Conservation (phyloP, 257 asterid genomes). For the Paulownia fortunei region DNA sequence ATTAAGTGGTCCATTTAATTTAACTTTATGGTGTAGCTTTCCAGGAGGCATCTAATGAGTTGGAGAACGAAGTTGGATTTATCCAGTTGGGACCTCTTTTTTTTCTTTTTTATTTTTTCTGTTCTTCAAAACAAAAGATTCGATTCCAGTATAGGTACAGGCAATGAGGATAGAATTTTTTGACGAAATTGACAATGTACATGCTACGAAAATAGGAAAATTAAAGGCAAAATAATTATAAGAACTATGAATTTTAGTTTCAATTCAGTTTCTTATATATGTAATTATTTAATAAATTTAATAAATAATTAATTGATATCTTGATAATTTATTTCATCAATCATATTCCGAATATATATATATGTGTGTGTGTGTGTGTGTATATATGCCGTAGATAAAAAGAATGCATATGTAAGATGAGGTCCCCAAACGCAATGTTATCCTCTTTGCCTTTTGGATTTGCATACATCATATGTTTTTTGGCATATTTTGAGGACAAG, state of each 20-base stretch:
- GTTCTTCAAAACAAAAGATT: constrained; percentile 37
- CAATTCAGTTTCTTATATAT: not conserved
- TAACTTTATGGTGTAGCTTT: constrained; percentile 46
- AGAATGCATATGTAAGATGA: constrained; percentile 26
- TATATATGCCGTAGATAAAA: constrained; percentile 6
- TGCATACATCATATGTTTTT: constrained; percentile 36
- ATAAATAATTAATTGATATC: not conserved
- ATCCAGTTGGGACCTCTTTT: constrained; percentile 73
- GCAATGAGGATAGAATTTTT: constrained; percentile 44
- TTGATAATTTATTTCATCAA: no score
- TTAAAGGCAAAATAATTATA: not conserved
- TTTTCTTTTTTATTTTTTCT: constrained; percentile 11
- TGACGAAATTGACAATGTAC: constrained; percentile 29
- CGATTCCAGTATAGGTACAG: constrained; percentile 45
- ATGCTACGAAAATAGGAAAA: constrained; percentile 1
- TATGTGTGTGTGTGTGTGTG: not conserved
- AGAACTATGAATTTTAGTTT: not conserved
- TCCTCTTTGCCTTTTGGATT: constrained; percentile 28
- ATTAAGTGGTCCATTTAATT: constrained; percentile 30
- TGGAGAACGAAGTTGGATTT: constrained; percentile 69
- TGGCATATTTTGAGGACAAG: constrained; percentile 34
- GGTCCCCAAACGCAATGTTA: constrained; percentile 42
- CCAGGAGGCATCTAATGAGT: constrained; percentile 63
- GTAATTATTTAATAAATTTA: not conserved
- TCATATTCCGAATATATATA: not conserved